A percentile compares a stretch with the other conserved stretches of the same genome.
Conservation (phyloP, 2,329 filamentous ascomycete species). For the Xenosphaeropsis pyriputrescens region DNA sequence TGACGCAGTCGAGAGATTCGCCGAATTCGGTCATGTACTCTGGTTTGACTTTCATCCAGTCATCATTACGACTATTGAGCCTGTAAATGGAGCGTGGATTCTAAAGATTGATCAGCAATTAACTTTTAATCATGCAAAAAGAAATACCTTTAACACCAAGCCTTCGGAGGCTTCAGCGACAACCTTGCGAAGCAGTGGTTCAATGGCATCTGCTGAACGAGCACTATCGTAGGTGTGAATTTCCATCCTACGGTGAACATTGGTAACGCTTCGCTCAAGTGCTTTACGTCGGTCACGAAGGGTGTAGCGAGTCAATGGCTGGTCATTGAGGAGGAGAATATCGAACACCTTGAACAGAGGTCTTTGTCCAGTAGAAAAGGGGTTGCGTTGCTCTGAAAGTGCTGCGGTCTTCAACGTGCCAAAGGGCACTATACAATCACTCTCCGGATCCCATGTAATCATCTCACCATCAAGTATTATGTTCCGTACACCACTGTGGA, state of each 20-base stretch:
- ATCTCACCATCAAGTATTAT: constrained; percentile 95
- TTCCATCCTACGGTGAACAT: constrained; percentile 65
- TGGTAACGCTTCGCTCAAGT: constrained; percentile 53
- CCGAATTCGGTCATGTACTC: constrained; percentile 98
- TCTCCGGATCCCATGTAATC: constrained; percentile 90
- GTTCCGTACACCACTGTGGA: constrained; percentile 63
- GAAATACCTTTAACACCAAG: constrained; percentile 57
- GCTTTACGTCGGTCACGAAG: constrained; percentile 68
- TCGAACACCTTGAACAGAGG: constrained; percentile 83
- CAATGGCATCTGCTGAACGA: constrained; percentile 55
- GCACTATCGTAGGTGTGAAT: constrained; percentile 61
- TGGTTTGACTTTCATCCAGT: constrained; percentile 98
- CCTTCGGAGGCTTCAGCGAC: constrained; percentile 82
- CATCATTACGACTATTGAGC: constrained; percentile 79
- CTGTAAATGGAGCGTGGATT: constrained; percentile 79
- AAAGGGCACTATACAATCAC: constrained; percentile 76
- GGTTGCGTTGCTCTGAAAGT: constrained; percentile 62
- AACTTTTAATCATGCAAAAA: constrained; percentile 43
- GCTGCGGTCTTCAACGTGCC: constrained; percentile 90
- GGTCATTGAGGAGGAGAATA: constrained; percentile 76
- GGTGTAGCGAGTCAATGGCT: constrained; percentile 66
- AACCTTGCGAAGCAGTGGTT: constrained; percentile 65
- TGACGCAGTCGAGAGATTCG: constrained; percentile 76
- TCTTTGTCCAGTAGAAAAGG: constrained; percentile 44
- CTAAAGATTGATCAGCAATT: constrained; percentile 29